Evolutionary conservation across 257 asterid species (phyloP).

Genomic region (Lavandula angustifolia): DNA sequence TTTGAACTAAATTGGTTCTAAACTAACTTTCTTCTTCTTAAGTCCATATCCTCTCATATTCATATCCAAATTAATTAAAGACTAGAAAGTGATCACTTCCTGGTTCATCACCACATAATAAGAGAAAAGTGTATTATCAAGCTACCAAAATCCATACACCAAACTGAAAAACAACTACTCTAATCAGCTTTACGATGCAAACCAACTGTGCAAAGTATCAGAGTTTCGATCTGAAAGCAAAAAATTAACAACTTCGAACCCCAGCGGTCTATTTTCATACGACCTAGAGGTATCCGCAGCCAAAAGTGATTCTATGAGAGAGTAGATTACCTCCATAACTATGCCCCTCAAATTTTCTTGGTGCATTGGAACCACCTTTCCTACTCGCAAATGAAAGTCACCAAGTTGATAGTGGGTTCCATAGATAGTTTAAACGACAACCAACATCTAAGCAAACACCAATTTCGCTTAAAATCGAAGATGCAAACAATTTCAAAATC

Average conservation of each 20-base stretch:
- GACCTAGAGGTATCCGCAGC: neutral
- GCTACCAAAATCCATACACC: conserved; percentile 1
- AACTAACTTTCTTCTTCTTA: neutral
- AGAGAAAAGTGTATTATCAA: neutral
- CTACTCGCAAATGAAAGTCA: conserved; percentile 93
- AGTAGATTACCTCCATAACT: conserved; percentile 78
- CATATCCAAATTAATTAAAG: too few species aligned
- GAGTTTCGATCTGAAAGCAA: neutral
- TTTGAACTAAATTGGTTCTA: neutral
- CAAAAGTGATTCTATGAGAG: neutral
- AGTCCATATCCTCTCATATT: neutral
- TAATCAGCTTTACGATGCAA: conserved; percentile 4
- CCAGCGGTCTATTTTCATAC: neutral
- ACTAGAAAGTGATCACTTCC: neutral
- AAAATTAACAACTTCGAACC: neutral
- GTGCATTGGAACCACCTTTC: conserved; percentile 82
- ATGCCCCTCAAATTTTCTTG: conserved; percentile 92
- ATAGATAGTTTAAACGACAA: conserved; percentile 36
- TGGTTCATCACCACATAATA: neutral
- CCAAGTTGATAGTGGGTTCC: conserved; percentile 85
- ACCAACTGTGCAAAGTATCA: conserved; percentile 11
- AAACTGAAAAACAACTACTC: neutral
- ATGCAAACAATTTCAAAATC: neutral
- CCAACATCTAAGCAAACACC: conserved; percentile 12
- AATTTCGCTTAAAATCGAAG: conserved; percentile 2